Evolutionary conservation across 768 basidiomycete genomes (phyloP).

Genomic region (Cantharellus cinnabarinus): DNA sequence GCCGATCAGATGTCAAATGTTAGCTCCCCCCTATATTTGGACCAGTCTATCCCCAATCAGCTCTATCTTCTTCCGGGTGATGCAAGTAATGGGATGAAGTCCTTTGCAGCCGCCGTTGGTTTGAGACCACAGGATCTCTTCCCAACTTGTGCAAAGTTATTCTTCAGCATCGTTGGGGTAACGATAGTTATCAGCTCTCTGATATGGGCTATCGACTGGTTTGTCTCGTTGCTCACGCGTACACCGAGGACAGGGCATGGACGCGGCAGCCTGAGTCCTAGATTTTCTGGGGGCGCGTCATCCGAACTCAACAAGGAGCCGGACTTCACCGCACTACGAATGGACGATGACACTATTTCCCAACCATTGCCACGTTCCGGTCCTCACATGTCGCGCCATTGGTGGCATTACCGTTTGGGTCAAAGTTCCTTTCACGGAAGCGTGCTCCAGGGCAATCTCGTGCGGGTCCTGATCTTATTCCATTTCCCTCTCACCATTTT

Average conservation of each 20-base stretch:
- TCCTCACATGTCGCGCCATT: neutral
- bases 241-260: slow-evolving; percentile 33
- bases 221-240: slow-evolving; percentile 22
- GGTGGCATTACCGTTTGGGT: slow-evolving; percentile 18
- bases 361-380: neutral
- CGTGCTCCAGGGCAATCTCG: slow-evolving; percentile 74
- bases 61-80: slow-evolving; percentile 33
- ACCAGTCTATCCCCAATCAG: slow-evolving; percentile 45
- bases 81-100: slow-evolving; percentile 43
- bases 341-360: slow-evolving; percentile 17
- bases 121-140: slow-evolving; percentile 68
- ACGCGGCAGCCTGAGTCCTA: slow-evolving; percentile 10
- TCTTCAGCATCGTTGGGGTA: slow-evolving; percentile 56
- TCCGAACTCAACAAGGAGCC: slow-evolving; percentile 24
- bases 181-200: slow-evolving; percentile 49
- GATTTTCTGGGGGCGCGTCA: slow-evolving; percentile 5
- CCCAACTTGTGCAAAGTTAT: slow-evolving; percentile 59
- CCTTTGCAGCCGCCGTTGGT: slow-evolving; percentile 72
- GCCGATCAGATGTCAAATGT: slow-evolving; percentile 49
- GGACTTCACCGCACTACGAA: slow-evolving; percentile 1
- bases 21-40: slow-evolving; percentile 57
- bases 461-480: slow-evolving; percentile 77
- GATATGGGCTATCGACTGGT: slow-evolving; percentile 52
- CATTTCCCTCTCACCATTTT: slow-evolving; percentile 89
- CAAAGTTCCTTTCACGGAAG: slow-evolving; percentile 64